These are phyloP conservation scores for Beta corolliflora DNA, from an alignment of 179 eudicot genomes.

Conservation along the genomic window DNA sequence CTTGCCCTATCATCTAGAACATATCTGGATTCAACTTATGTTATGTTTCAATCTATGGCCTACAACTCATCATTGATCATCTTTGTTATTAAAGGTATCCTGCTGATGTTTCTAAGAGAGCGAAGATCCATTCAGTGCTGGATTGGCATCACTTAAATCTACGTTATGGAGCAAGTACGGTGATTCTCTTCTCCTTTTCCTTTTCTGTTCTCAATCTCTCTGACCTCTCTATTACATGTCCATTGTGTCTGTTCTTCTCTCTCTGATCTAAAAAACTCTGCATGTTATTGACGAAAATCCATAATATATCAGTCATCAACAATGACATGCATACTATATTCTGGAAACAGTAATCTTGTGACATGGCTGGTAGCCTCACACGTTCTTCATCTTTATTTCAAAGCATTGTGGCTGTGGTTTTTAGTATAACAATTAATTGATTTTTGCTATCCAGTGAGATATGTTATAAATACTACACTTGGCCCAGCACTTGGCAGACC, in stretches of 20 bases:
- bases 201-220: not conserved
- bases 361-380: not conserved
- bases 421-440: not conserved
- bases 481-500: slow-evolving; percentile 59
- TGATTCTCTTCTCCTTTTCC: slow-evolving; percentile 7
- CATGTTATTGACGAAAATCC: not conserved
- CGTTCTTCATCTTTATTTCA: not conserved
- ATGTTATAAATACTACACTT: slow-evolving; percentile 48
- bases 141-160: slow-evolving; percentile 95
- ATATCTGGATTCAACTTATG: not conserved
- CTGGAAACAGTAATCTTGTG: not conserved
- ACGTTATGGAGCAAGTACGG: slow-evolving; percentile 74
- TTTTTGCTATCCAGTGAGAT: slow-evolving; percentile 36
- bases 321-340: not conserved
- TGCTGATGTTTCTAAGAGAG: slow-evolving; percentile 66
- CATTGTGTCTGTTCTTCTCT: not conserved
- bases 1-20: not conserved
- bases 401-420: not conserved
- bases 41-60: not conserved
- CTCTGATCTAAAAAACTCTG: not conserved
- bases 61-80: not conserved
- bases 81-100: slow-evolving; percentile 66
- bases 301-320: not conserved
- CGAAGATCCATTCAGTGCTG: slow-evolving; percentile 81
- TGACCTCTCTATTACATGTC: not conserved